These are phyloP conservation scores for Chaetomiaceae sp. DNA, from an alignment of 2,329 filamentous ascomycete genomes.

Conservation along the genomic window DNA sequence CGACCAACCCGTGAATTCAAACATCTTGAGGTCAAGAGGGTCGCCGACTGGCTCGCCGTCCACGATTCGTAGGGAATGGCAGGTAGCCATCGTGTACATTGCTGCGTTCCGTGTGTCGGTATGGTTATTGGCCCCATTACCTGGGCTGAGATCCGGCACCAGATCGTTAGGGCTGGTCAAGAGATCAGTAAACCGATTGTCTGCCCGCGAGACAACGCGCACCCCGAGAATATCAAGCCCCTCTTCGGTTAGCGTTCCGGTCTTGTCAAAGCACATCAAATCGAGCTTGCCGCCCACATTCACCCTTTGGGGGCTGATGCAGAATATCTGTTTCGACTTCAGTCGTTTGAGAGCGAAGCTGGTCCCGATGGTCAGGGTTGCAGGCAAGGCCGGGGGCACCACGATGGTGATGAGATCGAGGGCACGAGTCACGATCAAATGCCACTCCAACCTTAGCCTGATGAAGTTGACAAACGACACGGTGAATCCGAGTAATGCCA, in stretches of 20 bases:
- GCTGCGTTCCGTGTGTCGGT: slow-evolving; percentile 51
- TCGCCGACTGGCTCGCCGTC: slow-evolving; percentile 89
- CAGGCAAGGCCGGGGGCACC: slow-evolving; percentile 88
- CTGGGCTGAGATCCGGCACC: slow-evolving; percentile 39
- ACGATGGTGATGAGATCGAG: slow-evolving; percentile 97
- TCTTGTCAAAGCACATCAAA: slow-evolving; percentile 97
- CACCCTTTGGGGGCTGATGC: slow-evolving; percentile 93
- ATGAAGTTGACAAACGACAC: slow-evolving; percentile 93
- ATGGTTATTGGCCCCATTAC: slow-evolving; percentile 28
- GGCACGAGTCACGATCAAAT: slow-evolving; percentile 85
- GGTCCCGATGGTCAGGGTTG: slow-evolving; percentile 91
- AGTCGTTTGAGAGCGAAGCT: slow-evolving; percentile 87
- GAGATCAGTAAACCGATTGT: slow-evolving; percentile 68
- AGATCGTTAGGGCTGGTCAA: slow-evolving; percentile 60
- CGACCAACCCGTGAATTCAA: slow-evolving; percentile 89
- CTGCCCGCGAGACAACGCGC: slow-evolving; percentile 64
- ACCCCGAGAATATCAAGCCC: slow-evolving; percentile 90
- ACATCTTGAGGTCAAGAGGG: slow-evolving; percentile 96
- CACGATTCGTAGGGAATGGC: slow-evolving; percentile 82
- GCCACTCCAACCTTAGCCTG: slow-evolving; percentile 75
- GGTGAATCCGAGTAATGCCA: slow-evolving; percentile 82
- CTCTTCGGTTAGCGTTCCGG: slow-evolving; percentile 95
- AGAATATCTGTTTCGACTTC: slow-evolving; percentile 89
- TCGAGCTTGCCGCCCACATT: slow-evolving; percentile 96
- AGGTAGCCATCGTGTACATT: slow-evolving; percentile 94